phyloP scores from a whole-genome alignment of 1,284 basidiomycete genomes.

The Leccinum variabile region DNA sequence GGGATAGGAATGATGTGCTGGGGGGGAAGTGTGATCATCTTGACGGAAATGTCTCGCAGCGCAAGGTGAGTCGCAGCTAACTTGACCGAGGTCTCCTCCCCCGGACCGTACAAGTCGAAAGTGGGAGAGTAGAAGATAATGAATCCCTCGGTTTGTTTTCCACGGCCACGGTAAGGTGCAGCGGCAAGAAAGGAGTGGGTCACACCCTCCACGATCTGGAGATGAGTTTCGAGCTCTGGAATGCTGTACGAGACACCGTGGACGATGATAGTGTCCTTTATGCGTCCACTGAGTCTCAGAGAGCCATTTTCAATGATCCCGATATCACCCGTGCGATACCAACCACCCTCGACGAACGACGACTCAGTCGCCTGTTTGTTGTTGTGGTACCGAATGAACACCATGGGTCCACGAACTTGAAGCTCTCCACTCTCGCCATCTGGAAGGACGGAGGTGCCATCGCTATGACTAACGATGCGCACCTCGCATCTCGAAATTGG shows the following conservation, averaged over 20 bases:
- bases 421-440: slow-evolving; percentile 35
- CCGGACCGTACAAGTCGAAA: slow-evolving; percentile 17
- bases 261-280: slow-evolving; percentile 41
- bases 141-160: slow-evolving; percentile 29
- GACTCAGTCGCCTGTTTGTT: slow-evolving; percentile 36
- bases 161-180: slow-evolving; percentile 30
- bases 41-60: slow-evolving; percentile 24
- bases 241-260: slow-evolving; percentile 42
- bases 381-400: slow-evolving; percentile 40
- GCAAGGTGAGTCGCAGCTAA: slow-evolving; percentile 21
- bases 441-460: slow-evolving; percentile 22
- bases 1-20: slow-evolving; percentile 26
- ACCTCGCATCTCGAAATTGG: slow-evolving; percentile 25
- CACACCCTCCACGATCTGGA: slow-evolving; percentile 39
- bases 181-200: slow-evolving; percentile 35
- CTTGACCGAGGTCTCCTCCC: slow-evolving; percentile 17
- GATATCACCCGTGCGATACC: slow-evolving; percentile 42
- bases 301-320: slow-evolving; percentile 36
- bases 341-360: slow-evolving; percentile 40
- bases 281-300: slow-evolving; percentile 39
- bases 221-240: slow-evolving; percentile 39
- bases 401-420: slow-evolving; percentile 37
- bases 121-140: slow-evolving; percentile 28
- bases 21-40: slow-evolving; percentile 29
- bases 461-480: slow-evolving; percentile 31